Evolutionary conservation across 1,139 yeast genomes (phyloP).

Genomic region (Suhomyces ambrosiae): DNA sequence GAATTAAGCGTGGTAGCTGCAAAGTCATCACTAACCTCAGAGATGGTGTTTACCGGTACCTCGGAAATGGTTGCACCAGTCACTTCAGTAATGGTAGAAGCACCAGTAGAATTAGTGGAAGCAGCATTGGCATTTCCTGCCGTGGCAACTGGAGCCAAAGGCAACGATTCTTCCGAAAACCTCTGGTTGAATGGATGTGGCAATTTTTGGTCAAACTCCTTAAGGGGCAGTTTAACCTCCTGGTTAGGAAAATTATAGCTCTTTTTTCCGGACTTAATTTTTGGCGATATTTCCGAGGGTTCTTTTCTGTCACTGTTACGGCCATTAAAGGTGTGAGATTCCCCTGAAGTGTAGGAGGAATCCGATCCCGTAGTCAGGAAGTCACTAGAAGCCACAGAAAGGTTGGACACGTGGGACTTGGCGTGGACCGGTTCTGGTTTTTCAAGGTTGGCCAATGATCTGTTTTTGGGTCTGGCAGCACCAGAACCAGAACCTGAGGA

Average conservation of each 20-base stretch:
- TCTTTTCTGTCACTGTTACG: slow-evolving; percentile 1
- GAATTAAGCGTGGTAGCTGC: neutral
- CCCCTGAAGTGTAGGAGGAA: slow-evolving; percentile 37
- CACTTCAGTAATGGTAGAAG: slow-evolving; percentile 1
- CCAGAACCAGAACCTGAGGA: slow-evolving; percentile 2
- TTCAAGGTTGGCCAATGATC: slow-evolving; percentile 12
- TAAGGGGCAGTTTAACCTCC: slow-evolving; percentile 7
- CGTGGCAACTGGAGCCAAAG: slow-evolving; percentile 2
- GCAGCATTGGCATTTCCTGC: neutral
- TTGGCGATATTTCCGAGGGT: slow-evolving; percentile 2
- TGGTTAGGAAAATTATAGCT: slow-evolving; percentile 8
- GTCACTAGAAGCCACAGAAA: slow-evolving; percentile 36
- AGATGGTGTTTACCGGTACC: neutral
- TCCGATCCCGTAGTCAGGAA: slow-evolving; percentile 37
- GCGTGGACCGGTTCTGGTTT: slow-evolving; percentile 15
- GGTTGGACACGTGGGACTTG: slow-evolving; percentile 18
- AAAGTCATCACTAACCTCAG: neutral
- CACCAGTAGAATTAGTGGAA: neutral
- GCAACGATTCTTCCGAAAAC: slow-evolving; percentile 10
- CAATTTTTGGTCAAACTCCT: slow-evolving; percentile 10
- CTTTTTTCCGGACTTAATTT: slow-evolving; percentile 1
- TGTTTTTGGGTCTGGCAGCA: slow-evolving; percentile 6
- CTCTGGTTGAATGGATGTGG: slow-evolving; percentile 12
- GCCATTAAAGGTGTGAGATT: slow-evolving; percentile 18
- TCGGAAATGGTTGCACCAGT: neutral